A percentile compares a stretch with the other conserved stretches of the same genome.
Evolutionary conservation across 305 asterid species (phyloP).

Genomic region (Monarda citriodora): DNA sequence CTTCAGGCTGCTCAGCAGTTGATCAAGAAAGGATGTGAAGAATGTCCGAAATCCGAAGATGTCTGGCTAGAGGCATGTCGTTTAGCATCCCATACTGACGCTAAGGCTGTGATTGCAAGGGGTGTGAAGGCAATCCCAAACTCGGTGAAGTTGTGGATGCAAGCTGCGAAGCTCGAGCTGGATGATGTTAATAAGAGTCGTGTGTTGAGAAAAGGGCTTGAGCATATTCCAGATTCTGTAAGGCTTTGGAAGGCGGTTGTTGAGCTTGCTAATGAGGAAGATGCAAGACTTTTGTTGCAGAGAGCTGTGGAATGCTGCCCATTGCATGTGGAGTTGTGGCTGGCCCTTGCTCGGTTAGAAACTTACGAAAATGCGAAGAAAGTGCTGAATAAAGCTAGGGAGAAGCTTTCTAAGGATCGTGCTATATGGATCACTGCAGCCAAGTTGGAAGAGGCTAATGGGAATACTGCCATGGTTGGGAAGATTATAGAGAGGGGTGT

Average conservation of each 20-base stretch:
- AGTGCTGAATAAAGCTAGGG: constrained; percentile 86
- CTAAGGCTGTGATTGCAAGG: constrained; percentile 87
- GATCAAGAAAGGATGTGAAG: constrained; percentile 78
- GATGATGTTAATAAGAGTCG: constrained; percentile 71
- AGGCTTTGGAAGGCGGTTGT: constrained; percentile 98
- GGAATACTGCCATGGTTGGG: constrained; percentile 65
- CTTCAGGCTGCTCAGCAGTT: constrained; percentile 64
- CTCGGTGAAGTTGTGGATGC: constrained; percentile 93
- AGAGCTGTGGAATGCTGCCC: constrained; percentile 94
- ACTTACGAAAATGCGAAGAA: constrained; percentile 79
- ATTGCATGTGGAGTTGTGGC: constrained; percentile 84
- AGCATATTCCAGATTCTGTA: constrained; percentile 77
- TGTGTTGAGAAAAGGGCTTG: constrained; percentile 86
- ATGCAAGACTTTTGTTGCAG: constrained; percentile 71
- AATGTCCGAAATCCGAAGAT: constrained; percentile 88
- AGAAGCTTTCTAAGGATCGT: constrained; percentile 86
- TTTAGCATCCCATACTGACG: constrained; percentile 63
- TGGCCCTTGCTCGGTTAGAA: constrained; percentile 89
- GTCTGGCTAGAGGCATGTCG: constrained; percentile 95
- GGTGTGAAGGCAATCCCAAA: constrained; percentile 83
- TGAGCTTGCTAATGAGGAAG: constrained; percentile 86
- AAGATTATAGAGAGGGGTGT: constrained; percentile 87
- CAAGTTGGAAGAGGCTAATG: constrained; percentile 91
- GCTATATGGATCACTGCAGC: constrained; percentile 96
- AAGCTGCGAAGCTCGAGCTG: constrained; percentile 86